Conservation (phyloP, 108 stramenopile genomes). For the Hondaea fermentalgiana region DNA sequence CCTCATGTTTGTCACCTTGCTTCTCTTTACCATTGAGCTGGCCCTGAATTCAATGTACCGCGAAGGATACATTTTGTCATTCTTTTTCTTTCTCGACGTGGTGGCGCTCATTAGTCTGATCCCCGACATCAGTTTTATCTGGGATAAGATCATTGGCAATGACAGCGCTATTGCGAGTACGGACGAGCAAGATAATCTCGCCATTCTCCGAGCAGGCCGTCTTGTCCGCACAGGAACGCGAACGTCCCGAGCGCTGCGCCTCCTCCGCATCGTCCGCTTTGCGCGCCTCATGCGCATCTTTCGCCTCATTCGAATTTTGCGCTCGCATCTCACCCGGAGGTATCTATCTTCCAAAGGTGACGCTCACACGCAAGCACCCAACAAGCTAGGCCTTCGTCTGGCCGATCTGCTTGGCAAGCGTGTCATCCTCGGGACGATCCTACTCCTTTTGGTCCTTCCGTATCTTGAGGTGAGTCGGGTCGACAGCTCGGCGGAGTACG, state of each 20-base stretch:
- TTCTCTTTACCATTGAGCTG: neutral
- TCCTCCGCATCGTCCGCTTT: neutral
- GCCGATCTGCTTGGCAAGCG: constrained; percentile 17
- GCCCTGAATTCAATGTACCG: neutral
- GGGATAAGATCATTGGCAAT: neutral
- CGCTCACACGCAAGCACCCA: neutral
- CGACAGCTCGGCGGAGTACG: neutral
- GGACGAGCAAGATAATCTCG: neutral
- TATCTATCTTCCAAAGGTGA: neutral
- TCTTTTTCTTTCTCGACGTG: neutral
- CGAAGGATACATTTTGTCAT: neutral
- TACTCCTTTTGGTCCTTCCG: neutral
- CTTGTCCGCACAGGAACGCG: neutral
- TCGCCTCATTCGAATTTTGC: neutral
- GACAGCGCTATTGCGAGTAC: neutral
- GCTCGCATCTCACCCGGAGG: neutral
- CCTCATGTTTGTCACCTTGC: neutral
- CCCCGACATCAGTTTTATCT: neutral
- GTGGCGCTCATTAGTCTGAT: neutral
- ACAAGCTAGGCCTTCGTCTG: neutral
- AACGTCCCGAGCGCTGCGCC: neutral
- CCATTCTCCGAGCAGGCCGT: neutral
- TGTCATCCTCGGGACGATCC: neutral
- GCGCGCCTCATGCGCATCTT: neutral
- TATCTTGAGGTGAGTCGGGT: neutral